These are phyloP conservation scores for Periglandula ipomoeae DNA, from an alignment of 2,329 filamentous ascomycete genomes.

Conservation along the genomic window DNA sequence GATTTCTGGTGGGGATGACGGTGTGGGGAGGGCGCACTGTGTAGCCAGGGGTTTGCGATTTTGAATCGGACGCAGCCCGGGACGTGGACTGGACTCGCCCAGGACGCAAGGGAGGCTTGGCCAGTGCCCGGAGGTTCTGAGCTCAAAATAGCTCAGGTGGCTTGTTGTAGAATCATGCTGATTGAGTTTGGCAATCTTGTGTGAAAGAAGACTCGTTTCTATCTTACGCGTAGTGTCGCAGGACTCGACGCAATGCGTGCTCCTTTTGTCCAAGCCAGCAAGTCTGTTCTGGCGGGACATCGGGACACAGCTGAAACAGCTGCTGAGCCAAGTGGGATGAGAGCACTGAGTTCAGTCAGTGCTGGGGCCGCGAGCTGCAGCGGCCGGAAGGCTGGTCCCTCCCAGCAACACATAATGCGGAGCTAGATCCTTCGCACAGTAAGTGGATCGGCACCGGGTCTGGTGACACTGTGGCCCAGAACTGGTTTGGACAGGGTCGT, in stretches of 20 bases:
- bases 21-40: constrained; percentile 8
- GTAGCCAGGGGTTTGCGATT: not conserved
- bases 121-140: not conserved
- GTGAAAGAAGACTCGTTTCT: too few relatives aligned
- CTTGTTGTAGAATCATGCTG: not conserved
- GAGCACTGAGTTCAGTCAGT: not conserved
- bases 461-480: constrained; percentile 9
- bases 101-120: not conserved
- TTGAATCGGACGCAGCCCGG: not conserved
- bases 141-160: not conserved
- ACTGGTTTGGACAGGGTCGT: not conserved
- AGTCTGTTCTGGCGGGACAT: too few relatives aligned
- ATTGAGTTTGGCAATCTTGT: not conserved
- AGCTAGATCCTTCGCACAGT: constrained; percentile 2
- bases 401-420: not conserved
- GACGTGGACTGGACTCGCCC: not conserved
- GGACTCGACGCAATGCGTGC: not conserved
- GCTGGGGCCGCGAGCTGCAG: not conserved
- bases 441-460: constrained; percentile 6
- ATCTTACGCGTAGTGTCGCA: too few relatives aligned
- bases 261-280: not conserved
- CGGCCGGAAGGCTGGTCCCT: constrained; percentile 5
- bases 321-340: not conserved
- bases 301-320: not conserved
- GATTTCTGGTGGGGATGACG: not conserved